Evolutionary conservation across 768 basidiomycete species (phyloP).

Genomic region (Termitomyces sp.): DNA sequence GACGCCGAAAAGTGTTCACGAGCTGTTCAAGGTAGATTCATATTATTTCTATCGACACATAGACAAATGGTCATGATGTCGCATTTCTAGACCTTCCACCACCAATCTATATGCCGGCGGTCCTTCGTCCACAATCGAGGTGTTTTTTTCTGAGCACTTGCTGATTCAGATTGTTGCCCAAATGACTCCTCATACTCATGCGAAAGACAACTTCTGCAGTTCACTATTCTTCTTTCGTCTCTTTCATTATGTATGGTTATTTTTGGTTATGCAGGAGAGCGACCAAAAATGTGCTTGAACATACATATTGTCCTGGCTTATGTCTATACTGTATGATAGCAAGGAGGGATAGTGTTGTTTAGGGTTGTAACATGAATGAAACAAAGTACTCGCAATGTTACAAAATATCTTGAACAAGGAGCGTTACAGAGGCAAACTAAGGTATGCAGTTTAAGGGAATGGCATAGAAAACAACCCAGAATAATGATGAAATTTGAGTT

Average conservation of each 20-base stretch:
- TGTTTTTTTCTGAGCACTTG: background rate
- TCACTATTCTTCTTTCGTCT: too few species aligned
- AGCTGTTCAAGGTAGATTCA: background rate
- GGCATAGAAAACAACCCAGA: too few species aligned
- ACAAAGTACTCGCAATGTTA: too few species aligned
- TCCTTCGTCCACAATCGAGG: background rate
- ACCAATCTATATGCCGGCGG: background rate
- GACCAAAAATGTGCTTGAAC: background rate
- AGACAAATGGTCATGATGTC: background rate
- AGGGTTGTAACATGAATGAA: too few species aligned
- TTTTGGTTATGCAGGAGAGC: background rate
- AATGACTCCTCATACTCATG: background rate
- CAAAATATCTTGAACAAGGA: too few species aligned
- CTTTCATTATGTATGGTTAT: background rate
- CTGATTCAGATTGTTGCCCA: background rate
- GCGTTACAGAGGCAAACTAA: too few species aligned
- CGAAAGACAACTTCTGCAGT: background rate
- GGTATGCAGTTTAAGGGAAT: background rate
- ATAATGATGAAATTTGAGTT: too few species aligned
- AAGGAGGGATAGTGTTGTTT: too few species aligned
- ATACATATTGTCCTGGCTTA: background rate
- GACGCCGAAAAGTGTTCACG: conserved; percentile 1
- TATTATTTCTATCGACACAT: background rate
- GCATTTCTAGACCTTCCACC: background rate
- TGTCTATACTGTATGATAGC: background rate